These are phyloP conservation scores for Jatropha multifida DNA, from an alignment of 441 rosid species.

Conservation along the genomic window DNA sequence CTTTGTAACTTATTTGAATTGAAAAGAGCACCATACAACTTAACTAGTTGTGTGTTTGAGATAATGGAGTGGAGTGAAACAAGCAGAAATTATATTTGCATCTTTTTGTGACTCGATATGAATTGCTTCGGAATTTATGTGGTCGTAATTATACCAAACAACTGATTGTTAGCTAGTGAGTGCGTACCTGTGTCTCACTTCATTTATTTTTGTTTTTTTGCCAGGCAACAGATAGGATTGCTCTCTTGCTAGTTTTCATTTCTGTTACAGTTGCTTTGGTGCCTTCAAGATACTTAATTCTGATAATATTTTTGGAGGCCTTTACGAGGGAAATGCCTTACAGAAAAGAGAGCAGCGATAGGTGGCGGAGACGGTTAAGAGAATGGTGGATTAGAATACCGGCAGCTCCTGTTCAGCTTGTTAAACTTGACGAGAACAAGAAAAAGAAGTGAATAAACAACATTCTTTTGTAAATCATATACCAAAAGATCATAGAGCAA, in stretches of 20 bases:
- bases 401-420: conserved; percentile 80
- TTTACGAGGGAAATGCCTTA: conserved; percentile 74
- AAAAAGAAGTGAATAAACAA: conserved; percentile 52
- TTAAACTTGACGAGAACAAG: conserved; percentile 59
- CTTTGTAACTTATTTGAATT: no score
- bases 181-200: neutral
- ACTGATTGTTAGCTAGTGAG: neutral
- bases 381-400: conserved; percentile 96
- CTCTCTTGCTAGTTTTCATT: conserved; percentile 46
- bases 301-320: conserved; percentile 57
- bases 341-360: conserved; percentile 72
- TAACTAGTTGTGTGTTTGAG: no score
- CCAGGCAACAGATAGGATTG: conserved; percentile 81
- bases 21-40: no score
- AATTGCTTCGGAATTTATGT: no score
- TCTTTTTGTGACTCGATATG: no score
- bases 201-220: conserved; percentile 13
- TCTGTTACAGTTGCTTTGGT: conserved; percentile 58
- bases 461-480: conserved; percentile 13
- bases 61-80: no score
- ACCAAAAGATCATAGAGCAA: neutral
- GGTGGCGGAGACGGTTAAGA: conserved; percentile 61
- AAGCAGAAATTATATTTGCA: no score
- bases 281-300: conserved; percentile 53
- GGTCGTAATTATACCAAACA: neutral